Base-by-base conservation (phyloP, 257 asterid genomes). In the Primulina tabacum region DNA sequence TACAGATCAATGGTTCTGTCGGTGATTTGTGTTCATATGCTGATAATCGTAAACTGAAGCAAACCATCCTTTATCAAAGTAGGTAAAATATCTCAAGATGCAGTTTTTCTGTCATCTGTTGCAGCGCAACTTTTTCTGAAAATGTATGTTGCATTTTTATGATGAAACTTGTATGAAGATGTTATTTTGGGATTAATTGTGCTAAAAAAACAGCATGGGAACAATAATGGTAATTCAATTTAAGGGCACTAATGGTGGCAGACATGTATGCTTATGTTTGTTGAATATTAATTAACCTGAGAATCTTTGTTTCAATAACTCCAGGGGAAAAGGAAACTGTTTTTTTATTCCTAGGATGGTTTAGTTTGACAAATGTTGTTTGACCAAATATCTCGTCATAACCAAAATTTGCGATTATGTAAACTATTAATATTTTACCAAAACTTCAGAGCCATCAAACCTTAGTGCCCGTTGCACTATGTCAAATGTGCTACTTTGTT, bases 401-500 rank as follows among this genome's bases (percentile, higher is more conserved):
- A 4, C 20, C 8, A 5, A 50, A 12, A 50, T 3, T 11, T 43
- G 56, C 56, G 16, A 16, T 16, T 17, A 50, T 16, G 18, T 16
- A 50, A 17, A 12, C 2, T 4, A 16, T 14, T 12, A 5, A 14
- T 47, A 14, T 47, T 4, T 47, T 28, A 47, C 55, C 7, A 47
- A 50, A 50, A 50, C 14, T 37, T 30, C 58, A 64, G 58, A 38
- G 67, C 69, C 69, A 67, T 17, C 50, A 35, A 32, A 53, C 63
- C 3, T 47, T 40, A 14, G 58, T 21, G 73, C 8, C 21, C 18
- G 4, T 50, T 50, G 74, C 65, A 24, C 71, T 28, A 20, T 69
- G 68, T 24, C 26, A 17, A 64, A 70, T 60, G 35, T 43, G 28
- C 65, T 60, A n/a, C 65, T 67, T 68, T 72, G 59, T 62, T 61